A percentile compares a stretch with the other conserved stretches of the same genome.
Evolutionary conservation across 2,329 filamentous ascomycete species (phyloP).

Genomic region (Trichoderma asperellum): DNA sequence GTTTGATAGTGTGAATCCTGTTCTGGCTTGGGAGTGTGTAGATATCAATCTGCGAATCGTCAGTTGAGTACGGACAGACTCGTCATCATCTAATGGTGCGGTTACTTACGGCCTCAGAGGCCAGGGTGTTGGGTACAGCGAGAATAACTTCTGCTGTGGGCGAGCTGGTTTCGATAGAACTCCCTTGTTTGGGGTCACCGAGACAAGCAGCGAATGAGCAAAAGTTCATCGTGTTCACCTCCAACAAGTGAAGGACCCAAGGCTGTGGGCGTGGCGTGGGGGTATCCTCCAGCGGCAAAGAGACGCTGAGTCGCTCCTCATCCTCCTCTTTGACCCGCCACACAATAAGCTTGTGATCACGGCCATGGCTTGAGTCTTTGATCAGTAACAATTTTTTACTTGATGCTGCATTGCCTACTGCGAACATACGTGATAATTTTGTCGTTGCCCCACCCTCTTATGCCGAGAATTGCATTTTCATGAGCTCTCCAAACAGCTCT

Average conservation of each 20-base stretch:
- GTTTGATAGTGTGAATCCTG: constrained; percentile 63
- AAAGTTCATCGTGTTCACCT: constrained; percentile 94
- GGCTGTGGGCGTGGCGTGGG: constrained; percentile 62
- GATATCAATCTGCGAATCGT: constrained; percentile 68
- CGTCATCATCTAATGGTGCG: neutral
- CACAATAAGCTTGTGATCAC: constrained; percentile 83
- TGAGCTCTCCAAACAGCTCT: constrained; percentile 88
- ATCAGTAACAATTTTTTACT: neutral
- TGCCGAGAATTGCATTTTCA: constrained; percentile 72
- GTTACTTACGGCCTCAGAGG: constrained; percentile 66
- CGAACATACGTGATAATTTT: constrained; percentile 78
- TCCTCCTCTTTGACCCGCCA: constrained; percentile 72
- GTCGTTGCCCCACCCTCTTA: constrained; percentile 71
- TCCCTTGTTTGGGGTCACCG: constrained; percentile 36
- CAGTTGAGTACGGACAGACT: neutral
- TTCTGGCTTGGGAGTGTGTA: constrained; percentile 77
- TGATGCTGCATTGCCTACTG: neutral
- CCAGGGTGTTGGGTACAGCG: constrained; percentile 78
- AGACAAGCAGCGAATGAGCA: constrained; percentile 76
- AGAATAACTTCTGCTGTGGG: constrained; percentile 59
- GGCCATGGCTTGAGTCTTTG: constrained; percentile 69
- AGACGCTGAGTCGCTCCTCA: constrained; percentile 67
- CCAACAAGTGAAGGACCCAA: constrained; percentile 81
- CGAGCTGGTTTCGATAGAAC: constrained; percentile 31
- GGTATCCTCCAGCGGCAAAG: constrained; percentile 69